These are phyloP conservation scores for Trichocladium antarcticum DNA, from an alignment of 495 filamentous ascomycete genomes.

Conservation along the genomic window DNA sequence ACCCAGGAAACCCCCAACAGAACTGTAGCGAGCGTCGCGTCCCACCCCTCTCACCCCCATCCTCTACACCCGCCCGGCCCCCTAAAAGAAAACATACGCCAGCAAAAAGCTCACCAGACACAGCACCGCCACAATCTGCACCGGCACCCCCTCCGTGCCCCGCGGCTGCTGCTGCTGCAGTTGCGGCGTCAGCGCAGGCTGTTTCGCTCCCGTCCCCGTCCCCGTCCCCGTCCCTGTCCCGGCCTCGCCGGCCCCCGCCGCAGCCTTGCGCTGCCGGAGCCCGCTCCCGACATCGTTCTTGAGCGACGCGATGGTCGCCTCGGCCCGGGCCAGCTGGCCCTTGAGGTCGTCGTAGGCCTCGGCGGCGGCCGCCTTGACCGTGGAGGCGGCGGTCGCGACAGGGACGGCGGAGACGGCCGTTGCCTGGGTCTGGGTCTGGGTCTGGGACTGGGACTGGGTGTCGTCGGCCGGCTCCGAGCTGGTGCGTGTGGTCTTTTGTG, in stretches of 20 bases:
- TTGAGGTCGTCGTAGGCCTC: constrained; percentile 53
- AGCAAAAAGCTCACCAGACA: constrained; percentile 86
- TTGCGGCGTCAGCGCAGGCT: constrained; percentile 42
- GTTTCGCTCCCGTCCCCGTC: constrained; percentile 37
- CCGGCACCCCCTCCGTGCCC: constrained; percentile 64
- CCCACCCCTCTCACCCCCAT: not conserved
- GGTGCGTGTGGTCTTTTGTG: too few relatives aligned
- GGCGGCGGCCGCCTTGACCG: constrained; percentile 28
- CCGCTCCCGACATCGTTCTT: constrained; percentile 55
- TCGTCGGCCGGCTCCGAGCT: too few relatives aligned
- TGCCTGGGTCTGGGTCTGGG: too few relatives aligned
- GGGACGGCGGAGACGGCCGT: too few relatives aligned
- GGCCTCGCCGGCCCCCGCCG: constrained; percentile 32
- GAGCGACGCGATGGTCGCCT: constrained; percentile 59
- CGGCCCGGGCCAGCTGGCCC: constrained; percentile 60
- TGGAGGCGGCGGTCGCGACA: constrained; percentile 35
- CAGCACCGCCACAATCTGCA: constrained; percentile 70
- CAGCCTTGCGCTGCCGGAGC: constrained; percentile 58
- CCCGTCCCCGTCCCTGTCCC: too few relatives aligned
- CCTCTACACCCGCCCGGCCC: not conserved
- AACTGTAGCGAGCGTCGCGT: not conserved
- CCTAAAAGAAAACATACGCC: constrained; percentile 86
- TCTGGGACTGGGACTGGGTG: constrained; percentile 30
- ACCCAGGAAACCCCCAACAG: not conserved
- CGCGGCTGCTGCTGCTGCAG: constrained; percentile 11